phyloP scores from a whole-genome alignment of 2,329 filamentous ascomycete species.

The Thelonectria blattea region DNA sequence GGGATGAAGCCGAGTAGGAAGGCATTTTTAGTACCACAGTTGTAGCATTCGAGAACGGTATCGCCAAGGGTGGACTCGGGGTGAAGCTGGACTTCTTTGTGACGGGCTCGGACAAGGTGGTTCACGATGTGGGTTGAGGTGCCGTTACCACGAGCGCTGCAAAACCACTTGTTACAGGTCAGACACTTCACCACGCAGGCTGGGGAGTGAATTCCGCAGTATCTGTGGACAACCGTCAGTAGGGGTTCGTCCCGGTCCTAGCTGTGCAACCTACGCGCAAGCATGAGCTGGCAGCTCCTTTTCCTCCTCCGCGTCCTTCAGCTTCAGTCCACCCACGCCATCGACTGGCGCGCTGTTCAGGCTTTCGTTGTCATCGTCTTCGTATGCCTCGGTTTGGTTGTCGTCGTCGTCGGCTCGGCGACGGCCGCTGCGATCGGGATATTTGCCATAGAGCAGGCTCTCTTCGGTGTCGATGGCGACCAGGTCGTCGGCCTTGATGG shows the following conservation, averaged over 20 bases:
- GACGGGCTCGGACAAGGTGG: conserved; percentile 92
- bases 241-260: conserved; percentile 9
- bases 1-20: conserved; percentile 98
- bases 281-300: conserved; percentile 93
- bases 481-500: conserved; percentile 85
- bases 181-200: conserved; percentile 96
- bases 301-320: conserved; percentile 72
- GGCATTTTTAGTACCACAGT: conserved; percentile 99
- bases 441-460: conserved; percentile 76
- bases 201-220: conserved; percentile 96
- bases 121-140: conserved; percentile 98
- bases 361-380: conserved; percentile 80
- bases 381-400: conserved; percentile 81
- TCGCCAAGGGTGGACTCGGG: conserved; percentile 92
- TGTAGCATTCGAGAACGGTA: conserved; percentile 97
- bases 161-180: conserved; percentile 98
- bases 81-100: conserved; percentile 98
- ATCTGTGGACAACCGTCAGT: conserved; percentile 59
- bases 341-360: conserved; percentile 82
- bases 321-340: conserved; percentile 69
- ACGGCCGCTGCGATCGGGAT: conserved; percentile 64
- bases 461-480: conserved; percentile 79
- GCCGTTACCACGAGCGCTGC: conserved; percentile 94
- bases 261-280: conserved; percentile 75
- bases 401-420: conserved; percentile 87